Evolutionary conservation across 495 filamentous ascomycete species (phyloP).

Genomic region (Aspergillus homomorphus): DNA sequence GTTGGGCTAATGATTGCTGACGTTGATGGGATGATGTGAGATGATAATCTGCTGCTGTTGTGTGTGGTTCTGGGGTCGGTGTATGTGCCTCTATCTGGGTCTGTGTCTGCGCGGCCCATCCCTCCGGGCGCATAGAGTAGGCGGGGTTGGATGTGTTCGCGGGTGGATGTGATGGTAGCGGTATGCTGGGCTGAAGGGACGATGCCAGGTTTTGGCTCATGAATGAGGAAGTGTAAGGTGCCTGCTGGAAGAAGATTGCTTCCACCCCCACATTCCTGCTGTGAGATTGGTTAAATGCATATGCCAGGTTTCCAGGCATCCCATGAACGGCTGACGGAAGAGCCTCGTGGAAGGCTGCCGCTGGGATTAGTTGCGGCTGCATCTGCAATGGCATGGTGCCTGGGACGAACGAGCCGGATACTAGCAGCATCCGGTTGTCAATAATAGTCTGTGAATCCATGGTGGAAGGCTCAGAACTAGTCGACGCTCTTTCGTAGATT

Average conservation of each 20-base stretch:
- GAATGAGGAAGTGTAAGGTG: not conserved
- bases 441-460: not conserved
- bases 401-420: not conserved
- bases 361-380: conserved; percentile 1
- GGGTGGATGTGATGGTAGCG: not conserved
- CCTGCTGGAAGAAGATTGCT: not conserved
- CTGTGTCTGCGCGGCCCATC: not conserved
- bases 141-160: not conserved
- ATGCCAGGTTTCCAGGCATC: not conserved
- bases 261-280: not conserved
- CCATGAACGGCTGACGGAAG: conserved; percentile 2
- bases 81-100: not conserved
- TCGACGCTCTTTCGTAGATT: not conserved
- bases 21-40: conserved; percentile 2
- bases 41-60: not conserved
- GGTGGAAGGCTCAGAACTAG: not conserved
- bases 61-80: not conserved
- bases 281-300: not conserved
- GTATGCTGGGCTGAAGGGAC: not conserved
- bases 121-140: not conserved
- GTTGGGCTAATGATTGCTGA: not conserved
- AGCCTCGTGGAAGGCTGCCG: conserved; percentile 1
- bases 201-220: not conserved
- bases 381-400: not conserved
- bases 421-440: not conserved